Percentiles rank a stretch among this genome's conserved stretches.
phyloP scores from a whole-genome alignment of 2,329 filamentous ascomycete species.

The Sclerotinia minor region DNA sequence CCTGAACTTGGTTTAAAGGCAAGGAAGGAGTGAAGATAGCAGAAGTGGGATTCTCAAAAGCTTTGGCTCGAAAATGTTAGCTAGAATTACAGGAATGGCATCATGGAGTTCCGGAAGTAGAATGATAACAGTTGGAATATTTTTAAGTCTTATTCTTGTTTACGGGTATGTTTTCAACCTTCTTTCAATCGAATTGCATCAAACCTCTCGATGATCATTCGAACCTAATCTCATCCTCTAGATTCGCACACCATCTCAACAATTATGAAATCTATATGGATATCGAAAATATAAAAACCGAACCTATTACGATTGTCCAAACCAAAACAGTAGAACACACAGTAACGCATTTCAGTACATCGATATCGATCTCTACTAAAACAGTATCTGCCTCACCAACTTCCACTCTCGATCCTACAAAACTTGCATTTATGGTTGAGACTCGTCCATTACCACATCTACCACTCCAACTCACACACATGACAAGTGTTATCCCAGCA shows the following conservation, averaged over 20 bases:
- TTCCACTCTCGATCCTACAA: slow-evolving; percentile 36
- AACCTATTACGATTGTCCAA: not conserved
- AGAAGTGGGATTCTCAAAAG: not conserved
- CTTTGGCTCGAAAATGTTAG: not conserved
- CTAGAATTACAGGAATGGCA: not conserved
- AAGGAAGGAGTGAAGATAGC: not conserved
- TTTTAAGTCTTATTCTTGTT: slow-evolving; percentile 9
- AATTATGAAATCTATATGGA: not conserved
- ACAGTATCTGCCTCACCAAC: slow-evolving; percentile 28
- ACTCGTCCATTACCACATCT: slow-evolving; percentile 52
- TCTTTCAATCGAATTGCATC: no score
- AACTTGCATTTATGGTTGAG: slow-evolving; percentile 56
- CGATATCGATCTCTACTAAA: not conserved
- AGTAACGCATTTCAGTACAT: slow-evolving; percentile 2
- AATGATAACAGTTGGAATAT: slow-evolving; percentile 9
- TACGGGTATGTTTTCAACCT: slow-evolving; percentile 14
- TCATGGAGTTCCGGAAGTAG: slow-evolving; percentile 2
- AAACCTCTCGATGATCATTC: no score
- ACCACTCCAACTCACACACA: slow-evolving; percentile 56
- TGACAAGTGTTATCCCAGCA: slow-evolving; percentile 56
- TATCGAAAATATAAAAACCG: not conserved
- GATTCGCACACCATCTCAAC: slow-evolving; percentile 16
- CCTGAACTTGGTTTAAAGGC: not conserved
- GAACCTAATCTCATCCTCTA: not conserved
- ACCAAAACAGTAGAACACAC: slow-evolving; percentile 10